Evolutionary conservation across 768 basidiomycete genomes (phyloP), one percentile per base, ranked within the genome.

Genomic region (Suillus plorans): DNA sequence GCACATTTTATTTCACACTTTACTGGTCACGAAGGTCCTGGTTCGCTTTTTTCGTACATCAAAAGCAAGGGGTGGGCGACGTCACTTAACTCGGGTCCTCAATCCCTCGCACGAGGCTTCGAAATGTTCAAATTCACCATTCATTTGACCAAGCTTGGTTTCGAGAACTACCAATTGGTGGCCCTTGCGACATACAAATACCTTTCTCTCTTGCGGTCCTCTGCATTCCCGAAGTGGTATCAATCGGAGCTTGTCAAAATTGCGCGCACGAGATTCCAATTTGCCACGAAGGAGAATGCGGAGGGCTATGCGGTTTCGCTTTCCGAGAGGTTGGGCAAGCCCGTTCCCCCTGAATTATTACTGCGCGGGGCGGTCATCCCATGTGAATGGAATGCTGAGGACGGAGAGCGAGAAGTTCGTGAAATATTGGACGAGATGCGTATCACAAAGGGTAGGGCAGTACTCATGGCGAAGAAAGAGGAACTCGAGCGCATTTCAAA

Each of bases 51-150:
- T 70, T 93, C 95, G 1, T 94, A 95, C 74, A 82, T 99, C 63
- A 99, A 97, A 79, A 82, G 83, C 66, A 91, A 90, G 71, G 92
- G 94, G 3, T 97, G 95, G 94, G 84, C 91, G 44, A 94, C 89
- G 36, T 81, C 82, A 14, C 79, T 99, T 59, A 86, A 83, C 62
- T 82, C 88, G 52, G 94, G 91, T 1, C 82, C 85, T 3, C 89
- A 91, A 69, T 79, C 82, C 41, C 83, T 93, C 7, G 92, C 85
- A 22, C 85, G 92, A 67, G 94, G 95, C 0, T 94, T 98, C 73
- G 91, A 89, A 47, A 89, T 93, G 83, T 93, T 97, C 79, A 95
- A 92, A 74, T 76, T 92, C n/a, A 89, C 88, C 2, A 80, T 91
- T 28, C 79, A 91, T 70, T 77, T 99, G 67, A 97, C 97, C 0